Base-by-base conservation (phyloP, 2,329 filamentous ascomycete species). In the Penicillium occitanis region DNA sequence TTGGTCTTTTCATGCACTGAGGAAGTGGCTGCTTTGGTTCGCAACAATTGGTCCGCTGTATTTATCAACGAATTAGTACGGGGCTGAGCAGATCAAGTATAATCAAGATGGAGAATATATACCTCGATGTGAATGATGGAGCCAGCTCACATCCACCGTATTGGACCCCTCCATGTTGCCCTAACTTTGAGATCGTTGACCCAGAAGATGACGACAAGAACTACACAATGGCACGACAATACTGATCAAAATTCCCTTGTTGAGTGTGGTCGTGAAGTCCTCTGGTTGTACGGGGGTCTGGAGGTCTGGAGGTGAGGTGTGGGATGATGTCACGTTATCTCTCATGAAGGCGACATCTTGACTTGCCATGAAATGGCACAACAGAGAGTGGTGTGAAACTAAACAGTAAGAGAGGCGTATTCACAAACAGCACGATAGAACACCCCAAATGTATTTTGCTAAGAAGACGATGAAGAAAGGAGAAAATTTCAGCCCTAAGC, bases 111-210 rank as follows among this genome's bases (percentile, higher is more conserved):
- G 33, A 22, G 46, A 25, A 17, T 42, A 79, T 85, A 79, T 84
- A 91, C 92, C 92, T 90, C 91, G 93, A 69, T 89, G 88, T 72
- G 90, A 87, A 75, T 91, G 90, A 79, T 95, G 91, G 83, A 96
- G 90, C 92, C 92, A 96, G 79, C 90, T 93, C 75, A 96, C 92
- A 80, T 96, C 92, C 74, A 96, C 87, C 71, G 90, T 89, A 77
- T 92, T 88, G 70, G 91, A 87, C 72, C 90, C 89, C 80, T 94
- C 91, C 91, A 94, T 94, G 68, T 71, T 82, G 60, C 44, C 17
- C 37, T 25, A 13, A 30, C 48, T 40, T 37, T 19, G 35, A 42
- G 22, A 55, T 44, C 17, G 22, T 30, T 44, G n/a, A 22, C 25
- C 11, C 33, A 57, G n/a, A 37, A 14, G 14, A 40, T 7, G n/a